These are phyloP conservation scores for Lentithecium fluviatile DNA, from an alignment of 495 filamentous ascomycete genomes.

Conservation along the genomic window DNA sequence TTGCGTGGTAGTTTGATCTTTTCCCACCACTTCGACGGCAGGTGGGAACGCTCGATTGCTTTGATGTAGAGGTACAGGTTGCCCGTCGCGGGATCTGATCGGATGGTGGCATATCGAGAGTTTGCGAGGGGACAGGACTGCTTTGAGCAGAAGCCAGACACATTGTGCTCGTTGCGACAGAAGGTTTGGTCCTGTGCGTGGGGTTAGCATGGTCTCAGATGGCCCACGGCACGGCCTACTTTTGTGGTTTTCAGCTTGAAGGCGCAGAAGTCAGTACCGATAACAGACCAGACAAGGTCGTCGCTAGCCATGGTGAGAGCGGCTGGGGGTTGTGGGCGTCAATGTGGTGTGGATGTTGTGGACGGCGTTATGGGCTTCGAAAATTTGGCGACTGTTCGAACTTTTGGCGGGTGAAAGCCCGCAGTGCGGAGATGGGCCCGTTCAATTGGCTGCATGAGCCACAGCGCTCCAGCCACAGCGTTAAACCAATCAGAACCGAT, in stretches of 20 bases:
- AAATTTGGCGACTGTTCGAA: background rate
- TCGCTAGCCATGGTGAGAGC: slow-evolving; percentile 59
- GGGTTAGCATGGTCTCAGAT: too few species aligned
- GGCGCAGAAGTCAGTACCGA: slow-evolving; percentile 93
- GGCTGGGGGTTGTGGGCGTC: too few species aligned
- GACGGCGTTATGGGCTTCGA: background rate
- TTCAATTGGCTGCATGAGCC: too few species aligned
- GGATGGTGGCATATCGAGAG: slow-evolving; percentile 90
- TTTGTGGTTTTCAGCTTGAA: slow-evolving; percentile 98
- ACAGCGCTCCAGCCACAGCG: too few species aligned
- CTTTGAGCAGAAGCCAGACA: slow-evolving; percentile 91
- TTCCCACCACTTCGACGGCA: slow-evolving; percentile 93
- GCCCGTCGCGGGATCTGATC: slow-evolving; percentile 75
- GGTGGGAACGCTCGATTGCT: slow-evolving; percentile 72
- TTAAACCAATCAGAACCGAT: too few species aligned
- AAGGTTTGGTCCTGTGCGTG: slow-evolving; percentile 61
- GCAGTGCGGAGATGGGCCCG: background rate
- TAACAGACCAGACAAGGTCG: slow-evolving; percentile 97
- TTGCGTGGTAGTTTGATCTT: slow-evolving; percentile 85
- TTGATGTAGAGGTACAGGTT: slow-evolving; percentile 97
- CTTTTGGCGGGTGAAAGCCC: background rate
- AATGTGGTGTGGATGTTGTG: background rate
- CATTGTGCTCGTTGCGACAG: slow-evolving; percentile 94
- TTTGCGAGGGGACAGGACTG: slow-evolving; percentile 96
- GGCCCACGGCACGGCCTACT: too few species aligned